Base-by-base conservation (phyloP, 2,329 filamentous ascomycete species). In the Phaeosphaeria sp. region DNA sequence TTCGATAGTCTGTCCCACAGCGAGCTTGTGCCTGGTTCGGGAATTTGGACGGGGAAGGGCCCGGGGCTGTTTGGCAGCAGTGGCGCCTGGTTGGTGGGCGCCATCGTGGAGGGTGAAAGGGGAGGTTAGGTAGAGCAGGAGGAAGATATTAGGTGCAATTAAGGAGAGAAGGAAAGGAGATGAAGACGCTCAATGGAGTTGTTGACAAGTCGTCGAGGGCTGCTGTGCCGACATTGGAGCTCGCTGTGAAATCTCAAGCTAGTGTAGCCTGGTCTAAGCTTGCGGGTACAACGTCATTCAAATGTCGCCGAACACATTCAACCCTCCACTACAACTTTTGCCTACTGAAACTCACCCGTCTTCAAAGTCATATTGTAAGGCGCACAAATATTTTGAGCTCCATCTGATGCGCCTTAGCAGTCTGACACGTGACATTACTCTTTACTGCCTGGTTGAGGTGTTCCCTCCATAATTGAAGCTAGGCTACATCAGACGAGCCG, bases 1-100 rank as follows among this genome's bases (percentile, higher is more conserved):
- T 84, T 89, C 66, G 93, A 90, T 80, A 97, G 83, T 72, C 93
- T 90, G 78, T 97, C 92, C 93, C 93, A 97, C 55, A 95, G 81
- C 47, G 91, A 90, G 58, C 89, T 86, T 60, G 89, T 85, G 57
- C 80, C 78, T 46, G 79, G 69, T 46, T 80, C 74, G 39, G 83
- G 67, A 54, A 75, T 69, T 48, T 66, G 64, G 49, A 77, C 72
- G 60, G 73, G 74, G 63, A 75, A 72, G 9, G 72, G 73, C 36
- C 72, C 72, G n/a, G 73, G 74, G 52, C 60, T 59, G 59, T 70
- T 72, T 42, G 72, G 70, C 57, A 72, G 68, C 23, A 72, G 68
- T 21, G 67, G 66, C 36, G 66, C 66, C 44, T 54, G 33, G 54
- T 69, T 69, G 20, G 63, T 61, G 47, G 67, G 64, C 54, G 73